Base-by-base conservation (phyloP, 1,284 basidiomycete species). In the Peniophora sp. region DNA sequence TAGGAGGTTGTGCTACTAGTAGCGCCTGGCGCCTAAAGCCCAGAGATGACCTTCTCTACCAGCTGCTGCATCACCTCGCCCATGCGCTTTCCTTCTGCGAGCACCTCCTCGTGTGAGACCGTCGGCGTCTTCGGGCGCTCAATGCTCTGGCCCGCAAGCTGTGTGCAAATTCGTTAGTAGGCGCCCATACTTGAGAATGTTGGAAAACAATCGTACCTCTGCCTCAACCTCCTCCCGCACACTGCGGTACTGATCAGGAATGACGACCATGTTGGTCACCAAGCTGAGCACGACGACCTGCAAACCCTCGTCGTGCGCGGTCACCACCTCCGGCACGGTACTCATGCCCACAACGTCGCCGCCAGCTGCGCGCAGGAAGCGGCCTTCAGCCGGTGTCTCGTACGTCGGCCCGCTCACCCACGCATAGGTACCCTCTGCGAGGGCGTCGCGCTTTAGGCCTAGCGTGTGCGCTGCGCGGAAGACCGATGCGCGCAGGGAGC, bases 301-400 rank as follows among this genome's bases (percentile, higher is more conserved):
- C 54, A 93, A 55, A 0, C 83, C 83, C 58, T 84, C 84, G 60
- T 92, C 84, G 48, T 80, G 71, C 19, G 87, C 91, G 0, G 81
- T 86, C 17, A 92, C 69, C n/a, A 92, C 89, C 68, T 93, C 90
- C 0, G 90, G 90, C n/a, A 92, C 78, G 0, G 91, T 93, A 57
- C 85, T 89, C 90, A 93, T 92, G 2, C 90, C 90, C 1, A 92
- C 89, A 8, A 91, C 85, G 59, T 91, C 89, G 2, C 81, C 89
- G 3, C 89, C 89, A 0, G 77, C 78, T n/a, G 66, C 66, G 20
- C 86, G 71, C 47, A 92, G 66, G 63, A 89, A 79, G 43, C 80
- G 70, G n/a, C 89, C 89, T 59, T 92, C 89, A 0, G 86, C 87
- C 1, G 86, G 80, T 0, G 86, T 87, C 67, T 93, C 91, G 64